These are phyloP conservation scores for Lolium perenne DNA, from an alignment of 176 grass and related monocot species.

Conservation along the genomic window DNA sequence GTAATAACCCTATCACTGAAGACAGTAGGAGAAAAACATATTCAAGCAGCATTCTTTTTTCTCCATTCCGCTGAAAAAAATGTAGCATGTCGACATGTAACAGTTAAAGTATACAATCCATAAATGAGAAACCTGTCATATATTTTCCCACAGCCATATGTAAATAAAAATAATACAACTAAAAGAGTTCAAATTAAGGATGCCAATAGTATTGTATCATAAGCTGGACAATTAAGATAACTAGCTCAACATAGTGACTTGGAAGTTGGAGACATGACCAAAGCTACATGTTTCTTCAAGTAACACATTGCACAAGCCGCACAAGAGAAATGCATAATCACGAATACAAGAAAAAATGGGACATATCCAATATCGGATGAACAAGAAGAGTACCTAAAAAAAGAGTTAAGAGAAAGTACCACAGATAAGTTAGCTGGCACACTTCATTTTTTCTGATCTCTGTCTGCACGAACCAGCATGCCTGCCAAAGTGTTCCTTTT, in stretches of 20 bases:
- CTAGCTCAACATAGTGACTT: neutral
- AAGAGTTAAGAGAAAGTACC: conserved; percentile 3
- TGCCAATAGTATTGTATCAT: neutral
- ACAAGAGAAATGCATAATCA: neutral
- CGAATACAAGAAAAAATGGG: neutral
- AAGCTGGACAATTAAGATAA: neutral
- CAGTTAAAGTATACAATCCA: neutral
- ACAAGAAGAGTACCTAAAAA: neutral
- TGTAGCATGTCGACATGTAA: neutral
- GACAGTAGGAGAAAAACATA: neutral
- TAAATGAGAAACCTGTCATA: neutral
- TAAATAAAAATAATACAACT: neutral
- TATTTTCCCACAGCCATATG: neutral
- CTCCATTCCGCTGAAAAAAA: neutral
- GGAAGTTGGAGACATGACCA: conserved; percentile 11
- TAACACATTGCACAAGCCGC: neutral
- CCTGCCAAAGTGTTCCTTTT: conserved; percentile 25
- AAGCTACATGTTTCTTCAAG: neutral
- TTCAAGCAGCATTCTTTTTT: neutral
- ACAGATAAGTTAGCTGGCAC: neutral
- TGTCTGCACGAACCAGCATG: conserved; percentile 29
- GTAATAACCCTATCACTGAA: neutral
- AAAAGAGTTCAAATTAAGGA: conserved; percentile 16
- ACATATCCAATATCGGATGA: neutral
- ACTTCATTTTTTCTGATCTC: conserved; percentile 7